Percentiles rank a stretch among this genome's conserved stretches.
Evolutionary conservation across 345 rosid genomes (phyloP).

Genomic region (Mallotus nudiflorus): DNA sequence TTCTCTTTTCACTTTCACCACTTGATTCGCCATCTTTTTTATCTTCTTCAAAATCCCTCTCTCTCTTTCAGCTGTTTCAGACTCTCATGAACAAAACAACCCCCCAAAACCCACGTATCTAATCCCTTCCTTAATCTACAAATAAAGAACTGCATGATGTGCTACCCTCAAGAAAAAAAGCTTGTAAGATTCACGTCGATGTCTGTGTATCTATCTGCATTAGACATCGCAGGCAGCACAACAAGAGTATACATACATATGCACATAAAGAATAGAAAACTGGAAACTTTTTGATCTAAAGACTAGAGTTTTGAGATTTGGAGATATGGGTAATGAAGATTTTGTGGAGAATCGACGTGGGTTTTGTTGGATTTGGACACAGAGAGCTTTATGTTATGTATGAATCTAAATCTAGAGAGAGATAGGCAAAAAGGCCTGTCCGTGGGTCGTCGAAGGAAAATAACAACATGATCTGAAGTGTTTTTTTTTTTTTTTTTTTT

Average conservation of each 20-base stretch:
- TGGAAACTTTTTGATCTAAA: slow-evolving; percentile 5
- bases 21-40: slow-evolving; percentile 50
- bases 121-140: background rate
- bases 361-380: slow-evolving; percentile 21
- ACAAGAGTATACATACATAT: background rate
- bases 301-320: background rate
- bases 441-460: slow-evolving; percentile 16
- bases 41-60: slow-evolving; percentile 2
- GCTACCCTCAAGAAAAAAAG: slow-evolving; percentile 14
- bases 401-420: slow-evolving; percentile 33
- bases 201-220: slow-evolving; percentile 32
- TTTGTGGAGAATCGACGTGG: slow-evolving; percentile 34
- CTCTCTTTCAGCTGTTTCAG: too few species aligned
- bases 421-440: slow-evolving; percentile 3
- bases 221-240: slow-evolving; percentile 18
- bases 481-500: slow-evolving; percentile 6
- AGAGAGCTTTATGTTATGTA: slow-evolving; percentile 16
- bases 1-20: slow-evolving; percentile 66
- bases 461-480: slow-evolving; percentile 34
- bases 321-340: slow-evolving; percentile 12
- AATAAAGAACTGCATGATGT: slow-evolving; percentile 50
- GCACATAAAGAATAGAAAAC: background rate
- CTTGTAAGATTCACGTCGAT: slow-evolving; percentile 51
- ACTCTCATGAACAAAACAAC: too few species aligned
- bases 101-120: slow-evolving; percentile 34